Percentiles rank a stretch among this genome's conserved stretches.
phyloP scores from a whole-genome alignment of 306 rosid species.

The Cicer yamashitae region DNA sequence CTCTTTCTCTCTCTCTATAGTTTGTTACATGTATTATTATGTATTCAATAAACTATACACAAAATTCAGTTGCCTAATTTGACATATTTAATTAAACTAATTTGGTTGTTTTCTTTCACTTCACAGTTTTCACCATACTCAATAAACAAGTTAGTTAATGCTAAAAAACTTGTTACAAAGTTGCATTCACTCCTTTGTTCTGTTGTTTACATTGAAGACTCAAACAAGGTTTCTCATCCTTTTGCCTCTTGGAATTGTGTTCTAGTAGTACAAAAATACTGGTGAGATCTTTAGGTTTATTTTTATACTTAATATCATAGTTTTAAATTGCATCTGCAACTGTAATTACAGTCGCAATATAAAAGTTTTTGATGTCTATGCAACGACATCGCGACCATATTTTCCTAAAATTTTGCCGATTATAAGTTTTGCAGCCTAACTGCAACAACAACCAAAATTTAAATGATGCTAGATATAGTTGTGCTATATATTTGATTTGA shows the following conservation, averaged over 20 bases:
- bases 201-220: conserved; percentile 41
- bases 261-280: conserved; percentile 43
- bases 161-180: conserved; percentile 42
- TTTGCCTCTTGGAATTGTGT: conserved; percentile 1
- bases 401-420: too few relatives aligned
- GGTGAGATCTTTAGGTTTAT: conserved; percentile 46
- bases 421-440: too few relatives aligned
- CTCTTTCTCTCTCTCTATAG: conserved; percentile 22
- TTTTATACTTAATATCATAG: neutral
- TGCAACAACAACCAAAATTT: too few relatives aligned
- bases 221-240: conserved; percentile 21
- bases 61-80: conserved; percentile 53
- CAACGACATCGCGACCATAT: too few relatives aligned
- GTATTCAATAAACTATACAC: neutral
- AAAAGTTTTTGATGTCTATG: too few relatives aligned
- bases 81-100: conserved; percentile 47
- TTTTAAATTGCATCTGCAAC: too few relatives aligned
- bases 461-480: too few relatives aligned
- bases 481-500: neutral
- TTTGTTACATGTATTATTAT: conserved; percentile 29
- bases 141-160: conserved; percentile 46
- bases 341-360: too few relatives aligned
- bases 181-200: conserved; percentile 44
- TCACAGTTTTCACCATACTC: conserved; percentile 49
- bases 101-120: conserved; percentile 39